Base-by-base conservation (phyloP, 2,329 filamentous ascomycete species). In the Pestalotiopsis sp. region DNA sequence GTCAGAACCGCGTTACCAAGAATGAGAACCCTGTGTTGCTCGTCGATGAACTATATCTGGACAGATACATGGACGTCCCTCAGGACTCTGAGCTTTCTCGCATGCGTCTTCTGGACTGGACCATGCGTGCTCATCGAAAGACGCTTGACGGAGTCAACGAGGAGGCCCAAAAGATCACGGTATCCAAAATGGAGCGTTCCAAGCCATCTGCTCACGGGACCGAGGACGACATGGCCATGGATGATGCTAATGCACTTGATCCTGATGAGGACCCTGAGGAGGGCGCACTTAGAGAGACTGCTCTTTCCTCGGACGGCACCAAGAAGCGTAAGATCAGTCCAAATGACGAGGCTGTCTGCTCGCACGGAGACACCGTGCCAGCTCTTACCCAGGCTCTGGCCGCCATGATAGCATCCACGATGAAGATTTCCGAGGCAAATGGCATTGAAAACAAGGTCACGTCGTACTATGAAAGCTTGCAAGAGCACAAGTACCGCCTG, bases 41-140 rank as follows among this genome's bases (percentile, higher is more conserved):
- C n/a, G 90, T 92, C 4, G 91, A 96, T 72, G 91, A 87, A 2
- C 86, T 99, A 13, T 97, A 93, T 76, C 85, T 99, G 66, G 96
- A 98, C 80, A 89, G 95, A 36, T 99, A 97, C 79, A 91, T 95
- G 86, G 90, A 94, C 70, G 87, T 89, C 4, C 83, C 86, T 1
- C 84, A 85, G 4, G 85, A 89, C 56, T 88, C 90, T 2, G 81
- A 86, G 1, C 82, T 94, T 2, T 88, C 93, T 77, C 82, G 86
- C 58, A 85, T 88, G 58, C 90, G 94, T 36, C 86, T 90, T 70
- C 84, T 91, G 70, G 89, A 89, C 59, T 98, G 95, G 95, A 86
- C 87, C 61, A 89, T 92, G 80, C 93, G 94, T 71, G 85, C 87
- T 69, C 84, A 89, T 61, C 38, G 25, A 12, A 20, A 11, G 23